Conservation (phyloP, 1,284 basidiomycete species). For the Fistulina hepatica region DNA sequence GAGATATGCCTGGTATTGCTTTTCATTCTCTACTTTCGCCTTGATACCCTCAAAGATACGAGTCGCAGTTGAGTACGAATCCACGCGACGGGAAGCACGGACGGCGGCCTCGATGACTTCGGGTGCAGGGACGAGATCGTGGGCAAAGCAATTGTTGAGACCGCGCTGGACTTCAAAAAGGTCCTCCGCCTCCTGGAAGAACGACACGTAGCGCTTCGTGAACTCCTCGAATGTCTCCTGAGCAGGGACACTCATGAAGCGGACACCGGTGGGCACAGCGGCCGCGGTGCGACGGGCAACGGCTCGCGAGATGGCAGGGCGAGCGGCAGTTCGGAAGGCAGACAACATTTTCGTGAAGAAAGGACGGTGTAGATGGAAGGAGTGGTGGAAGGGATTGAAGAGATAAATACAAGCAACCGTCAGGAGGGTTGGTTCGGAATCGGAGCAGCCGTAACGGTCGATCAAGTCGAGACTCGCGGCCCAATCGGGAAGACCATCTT, state of each 20-base stretch:
- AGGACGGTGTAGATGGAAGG: too few relatives aligned
- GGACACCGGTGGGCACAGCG: conserved; percentile 33
- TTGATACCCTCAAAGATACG: conserved; percentile 87
- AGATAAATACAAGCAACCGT: too few relatives aligned
- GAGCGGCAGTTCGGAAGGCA: conserved; percentile 46
- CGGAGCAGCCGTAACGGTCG: too few relatives aligned
- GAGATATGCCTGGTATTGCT: conserved; percentile 86
- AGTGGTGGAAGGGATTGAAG: too few relatives aligned
- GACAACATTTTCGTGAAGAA: conserved; percentile 35
- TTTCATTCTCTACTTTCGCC: conserved; percentile 93
- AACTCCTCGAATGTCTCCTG: conserved; percentile 93
- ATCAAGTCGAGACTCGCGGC: too few relatives aligned
- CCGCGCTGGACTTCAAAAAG: conserved; percentile 97
- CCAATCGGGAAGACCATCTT: too few relatives aligned
- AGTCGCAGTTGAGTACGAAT: conserved; percentile 96
- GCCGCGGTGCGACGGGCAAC: conserved; percentile 23
- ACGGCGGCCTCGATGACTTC: conserved; percentile 86
- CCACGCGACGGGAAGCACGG: conserved; percentile 81
- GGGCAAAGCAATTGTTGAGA: conserved; percentile 98
- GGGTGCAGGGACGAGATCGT: conserved; percentile 92
- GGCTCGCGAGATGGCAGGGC: conserved; percentile 34
- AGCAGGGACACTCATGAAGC: conserved; percentile 49
- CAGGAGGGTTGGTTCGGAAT: too few relatives aligned
- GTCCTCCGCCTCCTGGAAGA: conserved; percentile 90
- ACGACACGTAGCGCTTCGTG: conserved; percentile 86